A percentile compares a stretch with the other conserved stretches of the same genome.
Conservation (phyloP, 768 basidiomycete species). For the Leccinum fibrillosum region DNA sequence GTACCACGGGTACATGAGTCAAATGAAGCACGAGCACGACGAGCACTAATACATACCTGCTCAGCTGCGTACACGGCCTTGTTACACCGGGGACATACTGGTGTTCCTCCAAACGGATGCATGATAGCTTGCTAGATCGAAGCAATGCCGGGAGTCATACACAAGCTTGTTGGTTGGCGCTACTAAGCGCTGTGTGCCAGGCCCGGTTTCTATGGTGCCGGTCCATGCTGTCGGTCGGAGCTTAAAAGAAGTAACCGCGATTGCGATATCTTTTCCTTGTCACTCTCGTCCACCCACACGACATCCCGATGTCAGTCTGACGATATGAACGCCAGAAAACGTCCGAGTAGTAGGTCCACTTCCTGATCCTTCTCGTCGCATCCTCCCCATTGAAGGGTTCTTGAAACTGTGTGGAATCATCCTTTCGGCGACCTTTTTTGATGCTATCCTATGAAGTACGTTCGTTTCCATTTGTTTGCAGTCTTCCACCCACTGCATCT, state of each 20-base stretch:
- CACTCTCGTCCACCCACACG: too few relatives aligned
- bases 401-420: constrained; percentile 16
- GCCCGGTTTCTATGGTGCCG: too few relatives aligned
- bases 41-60: constrained; percentile 48
- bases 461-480: constrained; percentile 19
- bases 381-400: constrained; percentile 36
- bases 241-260: constrained; percentile 35
- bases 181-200: constrained; percentile 5
- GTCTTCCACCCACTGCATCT: constrained; percentile 5
- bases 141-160: neutral
- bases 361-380: neutral
- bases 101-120: constrained; percentile 71
- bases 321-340: neutral
- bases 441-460: constrained; percentile 1
- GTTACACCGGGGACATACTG: constrained; percentile 69
- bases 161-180: neutral
- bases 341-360: neutral
- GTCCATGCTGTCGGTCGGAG: constrained; percentile 31
- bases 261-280: constrained; percentile 19
- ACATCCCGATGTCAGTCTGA: constrained; percentile 18
- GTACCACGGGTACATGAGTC: constrained; percentile 12
- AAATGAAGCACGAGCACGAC: neutral
- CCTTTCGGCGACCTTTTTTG: neutral
- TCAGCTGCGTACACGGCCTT: constrained; percentile 87
- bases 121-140: constrained; percentile 35